Percentiles rank a stretch among this genome's conserved stretches.
These are phyloP conservation scores for Candida patagonica DNA, from an alignment of 805 yeast genomes.

Conservation along the genomic window DNA sequence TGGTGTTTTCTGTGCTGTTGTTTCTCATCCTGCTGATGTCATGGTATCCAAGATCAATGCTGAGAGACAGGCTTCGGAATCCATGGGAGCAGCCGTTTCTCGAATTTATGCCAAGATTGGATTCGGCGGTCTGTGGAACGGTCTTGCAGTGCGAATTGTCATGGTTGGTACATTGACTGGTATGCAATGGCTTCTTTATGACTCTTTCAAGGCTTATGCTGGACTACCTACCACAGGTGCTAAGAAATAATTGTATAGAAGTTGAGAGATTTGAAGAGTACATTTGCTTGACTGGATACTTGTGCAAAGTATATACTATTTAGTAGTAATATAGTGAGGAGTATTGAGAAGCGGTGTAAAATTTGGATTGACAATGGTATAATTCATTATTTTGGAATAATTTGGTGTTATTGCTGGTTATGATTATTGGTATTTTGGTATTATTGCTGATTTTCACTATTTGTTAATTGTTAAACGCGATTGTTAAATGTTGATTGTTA, in stretches of 20 bases:
- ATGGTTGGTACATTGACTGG: conserved; percentile 98
- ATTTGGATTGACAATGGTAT: too few relatives aligned
- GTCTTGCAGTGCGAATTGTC: conserved; percentile 84
- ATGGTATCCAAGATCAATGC: conserved; percentile 90
- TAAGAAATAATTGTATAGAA: conserved; percentile 13
- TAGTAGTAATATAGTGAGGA: too few relatives aligned
- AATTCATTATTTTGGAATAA: too few relatives aligned
- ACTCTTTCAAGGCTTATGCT: conserved; percentile 86
- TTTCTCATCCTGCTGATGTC: conserved; percentile 98
- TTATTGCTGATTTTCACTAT: too few relatives aligned
- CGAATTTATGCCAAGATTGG: conserved; percentile 81
- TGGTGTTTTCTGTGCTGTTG: conserved; percentile 92
- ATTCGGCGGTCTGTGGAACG: conserved; percentile 88
- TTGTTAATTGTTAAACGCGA: too few relatives aligned
- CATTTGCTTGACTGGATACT: too few relatives aligned
- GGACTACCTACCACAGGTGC: conserved; percentile 93
- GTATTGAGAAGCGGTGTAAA: too few relatives aligned
- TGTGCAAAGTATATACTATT: too few relatives aligned
- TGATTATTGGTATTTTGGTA: too few relatives aligned
- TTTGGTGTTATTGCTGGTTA: too few relatives aligned
- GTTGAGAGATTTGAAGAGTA: too few relatives aligned
- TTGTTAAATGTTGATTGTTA: too few relatives aligned
- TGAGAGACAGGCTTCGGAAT: conserved; percentile 55
- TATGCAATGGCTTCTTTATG: conserved; percentile 94
- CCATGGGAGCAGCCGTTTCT: conserved; percentile 53